phyloP scores from a whole-genome alignment of 306 rosid species.

The Comarum palustre region DNA sequence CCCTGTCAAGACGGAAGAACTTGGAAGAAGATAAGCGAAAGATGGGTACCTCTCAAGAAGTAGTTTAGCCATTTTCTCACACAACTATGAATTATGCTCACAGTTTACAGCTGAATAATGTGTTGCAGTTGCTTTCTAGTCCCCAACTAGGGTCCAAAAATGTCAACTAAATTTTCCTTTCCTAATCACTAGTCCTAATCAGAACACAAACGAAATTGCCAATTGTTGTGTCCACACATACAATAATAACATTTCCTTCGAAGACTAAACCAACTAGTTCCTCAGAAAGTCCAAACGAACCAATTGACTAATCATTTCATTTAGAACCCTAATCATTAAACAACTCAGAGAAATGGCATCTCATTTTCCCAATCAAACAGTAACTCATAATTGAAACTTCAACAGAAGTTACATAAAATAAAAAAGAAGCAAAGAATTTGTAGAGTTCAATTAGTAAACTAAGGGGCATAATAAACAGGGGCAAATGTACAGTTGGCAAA shows the following conservation, averaged over 20 bases:
- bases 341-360: constrained; percentile 6
- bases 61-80: no score
- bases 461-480: neutral
- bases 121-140: neutral
- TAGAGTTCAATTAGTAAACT: neutral
- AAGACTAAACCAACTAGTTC: neutral
- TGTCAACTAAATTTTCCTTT: neutral
- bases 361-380: neutral
- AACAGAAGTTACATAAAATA: neutral
- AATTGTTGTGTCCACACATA: neutral
- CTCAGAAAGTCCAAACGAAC: neutral
- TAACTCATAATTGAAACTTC: neutral
- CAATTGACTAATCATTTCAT: neutral
- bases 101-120: neutral
- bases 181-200: neutral
- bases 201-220: neutral
- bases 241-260: neutral
- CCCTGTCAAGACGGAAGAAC: no score
- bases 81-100: neutral
- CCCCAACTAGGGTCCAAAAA: neutral
- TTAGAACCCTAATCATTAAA: neutral
- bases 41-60: no score
- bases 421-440: neutral
- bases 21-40: no score
- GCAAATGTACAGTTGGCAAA: constrained; percentile 16